phyloP scores from a whole-genome alignment of 2,329 filamentous ascomycete genomes.

The Escovopsis weberi region DNA sequence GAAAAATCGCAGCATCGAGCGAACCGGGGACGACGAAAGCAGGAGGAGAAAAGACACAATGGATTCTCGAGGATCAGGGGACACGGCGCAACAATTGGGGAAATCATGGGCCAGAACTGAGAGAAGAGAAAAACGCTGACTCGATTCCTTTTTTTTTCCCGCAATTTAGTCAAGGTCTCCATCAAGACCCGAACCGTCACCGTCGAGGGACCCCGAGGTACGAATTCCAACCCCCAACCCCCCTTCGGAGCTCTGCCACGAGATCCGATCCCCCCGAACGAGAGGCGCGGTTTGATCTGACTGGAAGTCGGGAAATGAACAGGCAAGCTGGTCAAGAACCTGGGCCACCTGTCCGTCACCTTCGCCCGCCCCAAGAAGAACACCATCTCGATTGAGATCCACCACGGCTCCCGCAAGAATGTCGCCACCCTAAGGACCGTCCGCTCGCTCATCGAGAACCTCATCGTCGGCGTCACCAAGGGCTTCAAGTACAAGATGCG shows the following conservation, averaged over 20 bases:
- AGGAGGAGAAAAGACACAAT: not conserved
- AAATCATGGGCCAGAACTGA: slow-evolving; percentile 1
- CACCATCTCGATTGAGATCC: slow-evolving; percentile 90
- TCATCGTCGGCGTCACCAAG: slow-evolving; percentile 96
- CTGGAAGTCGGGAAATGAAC: slow-evolving; percentile 8
- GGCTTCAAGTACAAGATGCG: slow-evolving; percentile 99
- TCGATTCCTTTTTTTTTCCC: slow-evolving; percentile 4
- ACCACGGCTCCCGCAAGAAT: slow-evolving; percentile 97
- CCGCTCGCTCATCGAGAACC: slow-evolving; percentile 95
- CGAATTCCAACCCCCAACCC: slow-evolving; percentile 13
- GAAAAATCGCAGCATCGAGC: not conserved
- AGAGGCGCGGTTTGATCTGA: slow-evolving; percentile 5
- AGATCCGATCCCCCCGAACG: no score
- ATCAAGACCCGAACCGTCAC: slow-evolving; percentile 96
- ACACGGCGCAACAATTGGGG: not conserved
- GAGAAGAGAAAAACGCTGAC: slow-evolving; percentile 15
- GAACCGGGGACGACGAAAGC: no score
- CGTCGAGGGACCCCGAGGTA: slow-evolving; percentile 92
- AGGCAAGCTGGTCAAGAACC: slow-evolving; percentile 95
- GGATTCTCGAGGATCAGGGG: no score
- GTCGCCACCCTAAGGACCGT: slow-evolving; percentile 96
- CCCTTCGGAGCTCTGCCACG: no score
- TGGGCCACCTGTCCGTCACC: slow-evolving; percentile 90
- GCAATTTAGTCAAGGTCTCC: slow-evolving; percentile 71
- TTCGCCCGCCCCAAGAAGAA: slow-evolving; percentile 80